phyloP scores from a whole-genome alignment of 2,329 filamentous ascomycete species.

The Cladophialophora immunda region DNA sequence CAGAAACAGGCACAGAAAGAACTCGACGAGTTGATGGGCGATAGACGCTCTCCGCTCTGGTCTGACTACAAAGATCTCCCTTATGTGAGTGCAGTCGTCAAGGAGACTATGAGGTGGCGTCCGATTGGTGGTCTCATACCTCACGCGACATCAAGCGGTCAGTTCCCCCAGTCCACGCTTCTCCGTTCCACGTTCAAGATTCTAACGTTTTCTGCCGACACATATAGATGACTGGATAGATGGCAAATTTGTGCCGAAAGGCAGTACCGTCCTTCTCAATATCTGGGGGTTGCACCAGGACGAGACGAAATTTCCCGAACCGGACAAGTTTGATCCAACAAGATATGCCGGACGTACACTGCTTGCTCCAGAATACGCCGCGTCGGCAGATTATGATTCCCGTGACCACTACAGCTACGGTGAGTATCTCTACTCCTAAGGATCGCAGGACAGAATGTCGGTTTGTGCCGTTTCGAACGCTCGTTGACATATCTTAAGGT shows the following conservation, averaged over 20 bases:
- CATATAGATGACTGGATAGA: constrained; percentile 44
- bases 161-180: too few relatives aligned
- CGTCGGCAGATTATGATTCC: constrained; percentile 45
- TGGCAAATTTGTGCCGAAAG: constrained; percentile 58
- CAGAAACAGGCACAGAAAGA: constrained; percentile 55
- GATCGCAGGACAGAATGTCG: too few relatives aligned
- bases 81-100: constrained; percentile 45
- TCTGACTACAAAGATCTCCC: constrained; percentile 44
- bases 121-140: constrained; percentile 57
- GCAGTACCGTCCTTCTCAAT: constrained; percentile 56
- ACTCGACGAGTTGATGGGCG: constrained; percentile 50
- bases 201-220: constrained; percentile 25
- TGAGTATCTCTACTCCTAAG: too few relatives aligned
- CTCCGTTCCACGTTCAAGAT: constrained; percentile 29
- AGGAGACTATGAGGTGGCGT: constrained; percentile 49
- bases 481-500: too few relatives aligned
- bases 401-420: constrained; percentile 47
- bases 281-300: constrained; percentile 57
- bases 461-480: too few relatives aligned
- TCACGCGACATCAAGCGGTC: too few relatives aligned
- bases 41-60: constrained; percentile 44
- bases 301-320: constrained; percentile 47
- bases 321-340: constrained; percentile 51
- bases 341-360: constrained; percentile 44
- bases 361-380: constrained; percentile 50